A percentile compares a stretch with the other conserved stretches of the same genome.
Conservation (phyloP, 257 asterid species). For the Solanum okadae region DNA sequence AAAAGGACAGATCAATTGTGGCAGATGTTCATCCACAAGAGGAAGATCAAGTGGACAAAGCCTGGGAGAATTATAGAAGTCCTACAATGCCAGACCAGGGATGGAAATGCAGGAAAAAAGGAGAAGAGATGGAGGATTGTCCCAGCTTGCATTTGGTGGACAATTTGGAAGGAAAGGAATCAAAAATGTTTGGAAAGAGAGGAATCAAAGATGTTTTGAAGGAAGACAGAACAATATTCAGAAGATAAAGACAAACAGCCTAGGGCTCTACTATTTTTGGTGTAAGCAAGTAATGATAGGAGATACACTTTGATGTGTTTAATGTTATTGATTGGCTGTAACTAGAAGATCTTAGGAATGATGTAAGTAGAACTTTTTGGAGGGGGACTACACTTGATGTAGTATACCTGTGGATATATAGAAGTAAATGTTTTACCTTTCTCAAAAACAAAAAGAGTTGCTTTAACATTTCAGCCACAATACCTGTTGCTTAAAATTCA, state of each 20-base stretch:
- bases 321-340: not conserved
- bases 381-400: not conserved
- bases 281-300: not conserved
- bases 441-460: not conserved
- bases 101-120: not conserved
- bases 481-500: not conserved
- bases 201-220: not conserved
- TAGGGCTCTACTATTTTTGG: not conserved
- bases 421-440: not conserved
- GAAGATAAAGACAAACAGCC: not conserved
- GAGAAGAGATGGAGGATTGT: not conserved
- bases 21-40: not conserved
- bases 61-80: not conserved
- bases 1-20: not conserved
- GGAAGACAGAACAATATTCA: not conserved
- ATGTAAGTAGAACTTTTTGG: too few relatives aligned
- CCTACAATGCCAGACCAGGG: not conserved
- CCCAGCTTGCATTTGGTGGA: not conserved
- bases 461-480: not conserved
- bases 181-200: not conserved
- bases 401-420: not conserved
- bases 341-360: not conserved
- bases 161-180: not conserved
- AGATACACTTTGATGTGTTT: not conserved
- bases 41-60: not conserved